Base-by-base conservation (phyloP, 75 land plant genomes). In the Selaginella moellendorffii region DNA sequence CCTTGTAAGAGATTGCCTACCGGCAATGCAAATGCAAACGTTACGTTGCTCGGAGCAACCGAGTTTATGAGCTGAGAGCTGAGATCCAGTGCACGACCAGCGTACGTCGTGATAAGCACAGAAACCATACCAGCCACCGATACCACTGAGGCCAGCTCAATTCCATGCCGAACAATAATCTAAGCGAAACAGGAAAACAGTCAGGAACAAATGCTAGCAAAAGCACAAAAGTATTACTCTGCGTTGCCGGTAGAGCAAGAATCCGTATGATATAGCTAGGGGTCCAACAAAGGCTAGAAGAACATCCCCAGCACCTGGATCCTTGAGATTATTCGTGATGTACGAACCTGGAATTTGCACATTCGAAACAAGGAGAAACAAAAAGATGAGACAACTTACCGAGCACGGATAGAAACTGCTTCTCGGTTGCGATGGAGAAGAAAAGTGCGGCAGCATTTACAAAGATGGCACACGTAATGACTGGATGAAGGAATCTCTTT, bases 221-320 rank as follows among this genome's bases (percentile, higher is more conserved):
- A n/a, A 52, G 24, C 30, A 1, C 24, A 17, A 0, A 53, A 19
- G 0, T 52, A 54, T 25, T 53, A 66, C 68, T 0, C 27, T 20
- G 19, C 68, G 68, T 26, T 66, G 68, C 26, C 59, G 68, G 18
- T 52, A 66, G 17, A 66, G 28, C 12, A 59, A 52, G 68, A 66
- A 53, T 21, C 58, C 68, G 26, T 66, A 66, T 26, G 68, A 52
- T 26, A 66, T 27, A 17, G 59, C 28, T 24, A 66, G 68, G 18
- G 68, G 68, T 20, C 68, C 68, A 27, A 66, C 21, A 53, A 66
- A 66, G 19, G 68, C 68, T 59, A 66, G 27, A 21, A 66, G 14
- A 24, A 66, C 19, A 28, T 66, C 68, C 28, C 68, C 68, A 20
- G 56, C 68, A 14, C 68, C 68, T 52, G 68, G 68, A 20, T 28